phyloP scores from a whole-genome alignment of 1,284 basidiomycete genomes.

The Ganoderma lucidum region DNA sequence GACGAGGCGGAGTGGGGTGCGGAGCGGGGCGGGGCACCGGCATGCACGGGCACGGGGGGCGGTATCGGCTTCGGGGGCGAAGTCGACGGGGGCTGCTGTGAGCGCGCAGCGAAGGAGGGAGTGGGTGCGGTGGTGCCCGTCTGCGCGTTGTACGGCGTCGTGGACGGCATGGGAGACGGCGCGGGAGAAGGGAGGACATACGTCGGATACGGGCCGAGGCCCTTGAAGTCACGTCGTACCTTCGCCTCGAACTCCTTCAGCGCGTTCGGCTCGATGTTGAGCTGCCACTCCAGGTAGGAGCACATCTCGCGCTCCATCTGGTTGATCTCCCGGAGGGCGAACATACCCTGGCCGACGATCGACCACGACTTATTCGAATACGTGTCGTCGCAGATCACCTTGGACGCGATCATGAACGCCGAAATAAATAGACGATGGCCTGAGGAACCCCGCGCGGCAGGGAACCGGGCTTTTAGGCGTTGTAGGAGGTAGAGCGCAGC shows the following conservation, averaged over 20 bases:
- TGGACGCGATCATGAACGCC: conserved; percentile 93
- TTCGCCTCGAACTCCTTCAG: conserved; percentile 70
- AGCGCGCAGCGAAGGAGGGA: conserved; percentile 10
- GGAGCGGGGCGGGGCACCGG: conserved; percentile 29
- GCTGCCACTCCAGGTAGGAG: conserved; percentile 91
- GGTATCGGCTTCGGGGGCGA: conserved; percentile 33
- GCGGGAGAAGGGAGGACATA: conserved; percentile 62
- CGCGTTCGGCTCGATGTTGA: conserved; percentile 77
- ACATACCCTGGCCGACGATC: conserved; percentile 93
- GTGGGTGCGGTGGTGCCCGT: conserved; percentile 47
- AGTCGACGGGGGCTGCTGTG: conserved; percentile 22
- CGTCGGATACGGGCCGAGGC: conserved; percentile 61
- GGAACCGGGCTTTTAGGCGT: conserved; percentile 90
- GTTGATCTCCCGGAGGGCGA: conserved; percentile 90
- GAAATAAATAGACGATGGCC: conserved; percentile 93
- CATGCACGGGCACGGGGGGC: conserved; percentile 29
- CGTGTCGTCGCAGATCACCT: conserved; percentile 95
- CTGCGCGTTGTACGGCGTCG: conserved; percentile 44
- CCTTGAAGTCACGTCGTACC: conserved; percentile 69
- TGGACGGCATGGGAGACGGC: conserved; percentile 59
- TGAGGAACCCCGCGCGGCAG: conserved; percentile 90
- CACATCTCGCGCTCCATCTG: conserved; percentile 98
- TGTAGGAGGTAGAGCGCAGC: conserved; percentile 87
- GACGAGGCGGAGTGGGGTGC: conserved; percentile 32
- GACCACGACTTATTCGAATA: conserved; percentile 97